phyloP scores from a whole-genome alignment of 2,329 filamentous ascomycete genomes.

The Penicillium sp. region DNA sequence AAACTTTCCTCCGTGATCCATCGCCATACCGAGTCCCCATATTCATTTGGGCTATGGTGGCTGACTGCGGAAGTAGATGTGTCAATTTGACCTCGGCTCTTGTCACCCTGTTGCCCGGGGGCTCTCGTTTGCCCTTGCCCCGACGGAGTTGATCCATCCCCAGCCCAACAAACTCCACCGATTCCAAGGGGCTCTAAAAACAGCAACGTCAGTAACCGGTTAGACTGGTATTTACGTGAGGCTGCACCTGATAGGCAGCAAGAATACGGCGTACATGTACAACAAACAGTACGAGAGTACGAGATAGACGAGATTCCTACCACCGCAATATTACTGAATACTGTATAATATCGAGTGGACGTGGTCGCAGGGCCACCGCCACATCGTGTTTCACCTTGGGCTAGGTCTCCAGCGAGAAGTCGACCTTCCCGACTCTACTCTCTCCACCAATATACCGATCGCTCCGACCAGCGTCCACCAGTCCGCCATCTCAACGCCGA shows the following conservation, averaged over 20 bases:
- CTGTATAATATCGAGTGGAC: neutral
- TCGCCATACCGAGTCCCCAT: neutral
- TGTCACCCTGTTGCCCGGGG: conserved; percentile 1
- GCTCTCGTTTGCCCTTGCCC: conserved; percentile 6
- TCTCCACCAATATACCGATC: neutral
- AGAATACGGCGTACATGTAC: neutral
- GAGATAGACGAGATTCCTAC: neutral
- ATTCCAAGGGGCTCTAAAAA: neutral
- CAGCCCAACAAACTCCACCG: neutral
- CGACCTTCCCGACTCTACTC: neutral
- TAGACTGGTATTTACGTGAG: neutral
- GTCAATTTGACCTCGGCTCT: conserved; percentile 16
- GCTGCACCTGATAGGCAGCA: neutral
- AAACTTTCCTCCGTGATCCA: neutral
- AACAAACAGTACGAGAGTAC: neutral
- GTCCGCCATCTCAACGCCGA: conserved; percentile 3
- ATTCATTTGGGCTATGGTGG: neutral
- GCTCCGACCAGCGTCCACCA: neutral
- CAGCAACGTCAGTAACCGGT: neutral
- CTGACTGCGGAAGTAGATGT: conserved; percentile 14
- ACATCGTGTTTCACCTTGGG: neutral
- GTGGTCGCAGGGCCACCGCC: neutral
- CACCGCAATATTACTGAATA: neutral
- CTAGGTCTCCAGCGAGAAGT: neutral
- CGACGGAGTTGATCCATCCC: conserved; percentile 1